Evolutionary conservation across 2,329 filamentous ascomycete species (phyloP).

Genomic region (Pestalotiopsis sp.): DNA sequence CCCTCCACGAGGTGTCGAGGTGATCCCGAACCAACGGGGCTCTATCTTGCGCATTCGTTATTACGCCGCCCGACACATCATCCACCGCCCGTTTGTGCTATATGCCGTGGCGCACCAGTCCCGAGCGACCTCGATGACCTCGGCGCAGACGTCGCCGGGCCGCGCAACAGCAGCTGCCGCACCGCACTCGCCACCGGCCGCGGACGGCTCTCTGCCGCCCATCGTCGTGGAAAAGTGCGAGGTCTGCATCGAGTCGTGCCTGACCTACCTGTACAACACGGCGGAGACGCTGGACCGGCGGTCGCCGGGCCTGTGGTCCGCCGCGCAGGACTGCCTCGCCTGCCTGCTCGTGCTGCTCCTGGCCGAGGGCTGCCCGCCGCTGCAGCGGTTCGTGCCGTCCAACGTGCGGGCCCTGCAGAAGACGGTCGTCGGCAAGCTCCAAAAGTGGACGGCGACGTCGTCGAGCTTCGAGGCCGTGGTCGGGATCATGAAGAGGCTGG

Average conservation of each 20-base stretch:
- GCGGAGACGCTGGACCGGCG: conserved; percentile 35
- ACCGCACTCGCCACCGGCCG: background rate
- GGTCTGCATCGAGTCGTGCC: conserved; percentile 35
- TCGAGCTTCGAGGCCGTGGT: conserved; percentile 13
- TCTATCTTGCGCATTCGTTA: conserved; percentile 71
- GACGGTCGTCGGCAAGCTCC: conserved; percentile 1
- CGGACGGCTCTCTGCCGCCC: conserved; percentile 21
- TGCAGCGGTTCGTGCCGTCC: conserved; percentile 8
- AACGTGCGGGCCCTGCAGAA: conserved; percentile 1
- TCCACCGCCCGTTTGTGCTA: conserved; percentile 60
- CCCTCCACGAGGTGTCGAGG: conserved; percentile 57
- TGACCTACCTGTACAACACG: conserved; percentile 34
- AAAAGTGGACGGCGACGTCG: conserved; percentile 7
- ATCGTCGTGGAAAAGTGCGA: conserved; percentile 34
- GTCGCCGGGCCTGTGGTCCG: conserved; percentile 37
- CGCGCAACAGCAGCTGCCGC: background rate
- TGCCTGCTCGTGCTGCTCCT: conserved; percentile 33
- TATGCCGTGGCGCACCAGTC: conserved; percentile 25
- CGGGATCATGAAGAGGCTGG: conserved; percentile 11
- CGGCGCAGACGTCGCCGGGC: background rate
- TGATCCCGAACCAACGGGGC: conserved; percentile 61
- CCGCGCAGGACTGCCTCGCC: conserved; percentile 35
- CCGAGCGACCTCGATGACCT: conserved; percentile 2
- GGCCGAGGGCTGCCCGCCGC: conserved; percentile 18
- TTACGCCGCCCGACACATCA: conserved; percentile 69